Evolutionary conservation across 257 asterid genomes (phyloP).

Genomic region (Rubia yunnanensis): DNA sequence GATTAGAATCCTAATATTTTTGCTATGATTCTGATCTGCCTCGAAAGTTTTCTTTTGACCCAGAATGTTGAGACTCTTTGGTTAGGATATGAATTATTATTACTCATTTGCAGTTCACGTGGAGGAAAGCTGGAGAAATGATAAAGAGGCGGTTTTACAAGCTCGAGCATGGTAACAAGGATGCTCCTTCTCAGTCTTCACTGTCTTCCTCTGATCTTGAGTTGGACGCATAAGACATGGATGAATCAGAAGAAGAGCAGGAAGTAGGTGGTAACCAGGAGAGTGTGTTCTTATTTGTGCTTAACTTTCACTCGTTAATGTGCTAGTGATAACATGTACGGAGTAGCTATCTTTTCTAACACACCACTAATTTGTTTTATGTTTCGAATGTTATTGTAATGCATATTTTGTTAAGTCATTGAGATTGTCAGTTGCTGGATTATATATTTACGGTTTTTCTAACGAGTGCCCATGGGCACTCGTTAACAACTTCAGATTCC

Average conservation of each 20-base stretch:
- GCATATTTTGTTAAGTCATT: too few relatives aligned
- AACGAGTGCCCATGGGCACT: too few relatives aligned
- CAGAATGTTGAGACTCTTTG: background rate
- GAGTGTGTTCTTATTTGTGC: too few relatives aligned
- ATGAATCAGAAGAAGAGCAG: slow-evolving; percentile 37
- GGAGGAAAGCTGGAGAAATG: slow-evolving; percentile 31
- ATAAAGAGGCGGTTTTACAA: slow-evolving; percentile 78
- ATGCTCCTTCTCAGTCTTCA: slow-evolving; percentile 61
- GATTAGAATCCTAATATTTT: background rate
- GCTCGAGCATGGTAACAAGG: slow-evolving; percentile 61
- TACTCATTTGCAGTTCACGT: slow-evolving; percentile 28
- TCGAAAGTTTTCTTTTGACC: background rate
- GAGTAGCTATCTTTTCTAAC: too few relatives aligned
- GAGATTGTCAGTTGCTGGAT: too few relatives aligned
- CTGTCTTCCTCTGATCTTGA: slow-evolving; percentile 70
- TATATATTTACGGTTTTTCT: too few relatives aligned
- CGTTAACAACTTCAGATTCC: too few relatives aligned
- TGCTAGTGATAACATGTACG: too few relatives aligned
- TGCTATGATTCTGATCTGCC: background rate
- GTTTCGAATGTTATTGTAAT: too few relatives aligned
- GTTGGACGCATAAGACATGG: slow-evolving; percentile 43
- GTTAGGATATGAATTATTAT: background rate
- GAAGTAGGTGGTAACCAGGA: too few relatives aligned
- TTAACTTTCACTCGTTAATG: too few relatives aligned
- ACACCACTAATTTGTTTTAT: too few relatives aligned